Base-by-base conservation (phyloP, 2,329 filamentous ascomycete genomes). In the Phaeomoniella chlamydospora region DNA sequence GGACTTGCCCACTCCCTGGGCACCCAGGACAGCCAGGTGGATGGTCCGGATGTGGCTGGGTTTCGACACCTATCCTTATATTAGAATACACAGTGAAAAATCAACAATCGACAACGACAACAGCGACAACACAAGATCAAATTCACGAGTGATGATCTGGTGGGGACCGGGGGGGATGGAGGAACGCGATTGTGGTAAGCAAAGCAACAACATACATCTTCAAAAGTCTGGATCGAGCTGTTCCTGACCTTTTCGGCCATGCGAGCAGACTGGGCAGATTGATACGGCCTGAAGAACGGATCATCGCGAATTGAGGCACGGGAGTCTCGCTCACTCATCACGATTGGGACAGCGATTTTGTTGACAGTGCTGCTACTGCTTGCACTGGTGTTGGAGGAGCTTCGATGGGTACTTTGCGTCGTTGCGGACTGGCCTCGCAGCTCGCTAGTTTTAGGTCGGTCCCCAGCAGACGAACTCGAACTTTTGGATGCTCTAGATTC, bases 21-120 rank as follows among this genome's bases (percentile, higher is more conserved):
- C 60, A 40, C 73, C 72, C 33, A 75, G 55, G 18, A 77, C 64
- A 34, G 66, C 68, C 42, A 77, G 66, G 44, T 71, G 74, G 47
- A 77, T 62, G 48, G 72, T 64, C 26, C 67, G 66, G 43, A 68
- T 31, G 4, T 39, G 29, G 12, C 40, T 18, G 15, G 15, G 11
- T 18, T 32, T 32, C n/a, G 22, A 26, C n/a, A n/a, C 22, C 22
- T 26, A n/a, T 9, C 22, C 9, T 6, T 26, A 26, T 9, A n/a
- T 26, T 26, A 26, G 22, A n/a, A n/a, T n/a, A n/a, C n/a, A n/a
- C n/a, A n/a, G n/a, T n/a, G n/a, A n/a, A n/a, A n/a, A n/a, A n/a
- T n/a, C n/a, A n/a, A n/a, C n/a, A n/a, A n/a, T n/a, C n/a, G n/a
- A n/a, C n/a, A n/a, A n/a, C n/a, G n/a, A n/a, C n/a, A n/a, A n/a